These are phyloP conservation scores for Suhomyces canberraensis DNA, from an alignment of 805 yeast genomes.

Conservation along the genomic window DNA sequence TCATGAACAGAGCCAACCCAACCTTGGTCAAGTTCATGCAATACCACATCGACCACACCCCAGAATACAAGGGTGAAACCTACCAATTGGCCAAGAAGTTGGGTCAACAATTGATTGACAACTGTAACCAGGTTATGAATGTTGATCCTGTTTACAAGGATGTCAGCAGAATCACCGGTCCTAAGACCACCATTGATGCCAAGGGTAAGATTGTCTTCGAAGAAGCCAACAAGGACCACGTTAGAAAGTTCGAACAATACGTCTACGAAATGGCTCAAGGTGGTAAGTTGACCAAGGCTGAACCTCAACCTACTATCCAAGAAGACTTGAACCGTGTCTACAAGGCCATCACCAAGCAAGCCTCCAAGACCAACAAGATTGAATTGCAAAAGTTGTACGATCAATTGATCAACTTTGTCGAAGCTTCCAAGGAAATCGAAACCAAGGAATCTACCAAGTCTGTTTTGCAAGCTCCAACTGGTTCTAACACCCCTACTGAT, in stretches of 20 bases:
- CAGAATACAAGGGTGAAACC: slow-evolving; percentile 83
- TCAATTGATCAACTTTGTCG: slow-evolving; percentile 66
- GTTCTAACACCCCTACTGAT: slow-evolving; percentile 42
- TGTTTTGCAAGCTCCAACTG: slow-evolving; percentile 40
- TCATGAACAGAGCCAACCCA: slow-evolving; percentile 96
- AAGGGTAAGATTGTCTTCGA: slow-evolving; percentile 84
- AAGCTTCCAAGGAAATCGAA: slow-evolving; percentile 66
- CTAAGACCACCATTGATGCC: slow-evolving; percentile 81
- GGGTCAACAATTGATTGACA: slow-evolving; percentile 92
- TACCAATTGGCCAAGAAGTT: slow-evolving; percentile 84
- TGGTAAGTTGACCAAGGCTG: slow-evolving; percentile 70
- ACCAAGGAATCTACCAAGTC: slow-evolving; percentile 59
- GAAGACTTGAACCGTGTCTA: slow-evolving; percentile 83
- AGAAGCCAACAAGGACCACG: slow-evolving; percentile 85
- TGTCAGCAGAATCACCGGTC: slow-evolving; percentile 91
- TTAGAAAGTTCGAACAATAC: slow-evolving; percentile 92
- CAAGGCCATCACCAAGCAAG: slow-evolving; percentile 73
- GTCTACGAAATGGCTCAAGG: slow-evolving; percentile 97
- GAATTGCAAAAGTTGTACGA: slow-evolving; percentile 72
- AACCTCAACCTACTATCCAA: slow-evolving; percentile 67
- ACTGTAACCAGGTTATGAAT: slow-evolving; percentile 82
- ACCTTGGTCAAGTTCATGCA: slow-evolving; percentile 95
- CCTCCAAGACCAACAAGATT: slow-evolving; percentile 58
- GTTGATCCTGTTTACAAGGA: slow-evolving; percentile 93
- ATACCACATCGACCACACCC: slow-evolving; percentile 78